Evolutionary conservation across 305 asterid genomes (phyloP).

Genomic region (Solanum chacoense): DNA sequence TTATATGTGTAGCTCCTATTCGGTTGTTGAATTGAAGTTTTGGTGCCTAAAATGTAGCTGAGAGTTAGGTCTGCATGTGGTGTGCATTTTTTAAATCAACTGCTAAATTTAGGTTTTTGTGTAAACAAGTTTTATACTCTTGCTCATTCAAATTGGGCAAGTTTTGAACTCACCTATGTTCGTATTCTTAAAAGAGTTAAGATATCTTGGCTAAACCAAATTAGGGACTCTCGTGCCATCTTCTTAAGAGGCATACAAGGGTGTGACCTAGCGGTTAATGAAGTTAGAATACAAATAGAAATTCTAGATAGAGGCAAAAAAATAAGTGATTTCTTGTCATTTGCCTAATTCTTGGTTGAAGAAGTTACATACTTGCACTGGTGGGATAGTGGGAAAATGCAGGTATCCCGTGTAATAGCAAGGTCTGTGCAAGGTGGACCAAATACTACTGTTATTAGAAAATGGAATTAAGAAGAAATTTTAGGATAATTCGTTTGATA

Average conservation of each 20-base stretch:
- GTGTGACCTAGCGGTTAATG: not conserved
- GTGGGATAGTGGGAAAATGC: not conserved
- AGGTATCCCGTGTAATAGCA: not conserved
- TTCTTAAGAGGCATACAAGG: not conserved
- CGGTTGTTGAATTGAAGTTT: not conserved
- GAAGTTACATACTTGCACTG: not conserved
- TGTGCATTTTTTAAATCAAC: not conserved
- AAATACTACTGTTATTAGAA: too few relatives aligned
- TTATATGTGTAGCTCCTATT: not conserved
- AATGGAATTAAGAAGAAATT: not conserved
- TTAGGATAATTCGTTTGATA: not conserved
- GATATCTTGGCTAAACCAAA: not conserved
- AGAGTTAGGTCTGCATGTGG: conserved; percentile 10
- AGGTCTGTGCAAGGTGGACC: not conserved
- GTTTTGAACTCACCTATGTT: not conserved
- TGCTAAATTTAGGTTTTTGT: not conserved
- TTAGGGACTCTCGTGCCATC: not conserved
- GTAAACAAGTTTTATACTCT: not conserved
- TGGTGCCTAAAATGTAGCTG: not conserved
- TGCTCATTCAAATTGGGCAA: not conserved
- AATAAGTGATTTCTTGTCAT: not conserved
- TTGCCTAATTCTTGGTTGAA: not conserved
- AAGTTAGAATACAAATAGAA: not conserved
- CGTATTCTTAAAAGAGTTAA: not conserved
- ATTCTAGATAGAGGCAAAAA: not conserved